Evolutionary conservation across 2,329 filamentous ascomycete species (phyloP).

Genomic region (Scopulariopsis brevicaulis): DNA sequence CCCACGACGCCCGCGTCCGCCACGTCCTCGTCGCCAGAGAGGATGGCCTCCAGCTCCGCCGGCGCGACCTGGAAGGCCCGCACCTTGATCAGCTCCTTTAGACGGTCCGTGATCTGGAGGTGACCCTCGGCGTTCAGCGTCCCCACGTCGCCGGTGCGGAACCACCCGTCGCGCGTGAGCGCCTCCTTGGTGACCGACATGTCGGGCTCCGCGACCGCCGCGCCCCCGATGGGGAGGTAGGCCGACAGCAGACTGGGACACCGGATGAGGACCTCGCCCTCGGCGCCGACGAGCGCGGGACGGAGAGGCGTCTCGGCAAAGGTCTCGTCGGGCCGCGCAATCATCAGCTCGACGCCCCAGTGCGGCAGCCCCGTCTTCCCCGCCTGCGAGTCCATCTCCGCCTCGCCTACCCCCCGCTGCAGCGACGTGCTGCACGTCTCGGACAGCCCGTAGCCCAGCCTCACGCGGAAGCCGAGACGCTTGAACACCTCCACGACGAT

Average conservation of each 20-base stretch:
- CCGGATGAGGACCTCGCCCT: constrained; percentile 55
- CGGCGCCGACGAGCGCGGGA: constrained; percentile 30
- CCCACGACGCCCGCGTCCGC: constrained; percentile 57
- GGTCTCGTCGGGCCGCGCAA: constrained; percentile 37
- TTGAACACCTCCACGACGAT: constrained; percentile 49
- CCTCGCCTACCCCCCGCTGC: constrained; percentile 41
- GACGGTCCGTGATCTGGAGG: constrained; percentile 59
- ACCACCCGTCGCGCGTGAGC: constrained; percentile 47
- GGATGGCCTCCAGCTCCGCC: constrained; percentile 30
- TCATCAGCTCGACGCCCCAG: constrained; percentile 53
- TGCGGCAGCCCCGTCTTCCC: constrained; percentile 58
- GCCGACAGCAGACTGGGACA: constrained; percentile 55
- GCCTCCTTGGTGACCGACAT: constrained; percentile 24
- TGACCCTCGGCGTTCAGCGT: constrained; percentile 41
- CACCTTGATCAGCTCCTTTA: constrained; percentile 57
- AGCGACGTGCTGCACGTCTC: constrained; percentile 56
- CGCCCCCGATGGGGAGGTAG: constrained; percentile 50
- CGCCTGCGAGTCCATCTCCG: constrained; percentile 28
- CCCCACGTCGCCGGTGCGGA: constrained; percentile 61
- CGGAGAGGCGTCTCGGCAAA: constrained; percentile 17
- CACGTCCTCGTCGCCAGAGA: constrained; percentile 29
- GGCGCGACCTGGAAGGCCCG: constrained; percentile 49
- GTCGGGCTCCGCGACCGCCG: constrained; percentile 13
- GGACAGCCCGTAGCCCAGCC: constrained; percentile 66
- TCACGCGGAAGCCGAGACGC: constrained; percentile 34